Evolutionary conservation across 1,139 yeast species (phyloP), one percentile per base, ranked within the genome.

Genomic region (Wickerhamomyces sp.): DNA sequence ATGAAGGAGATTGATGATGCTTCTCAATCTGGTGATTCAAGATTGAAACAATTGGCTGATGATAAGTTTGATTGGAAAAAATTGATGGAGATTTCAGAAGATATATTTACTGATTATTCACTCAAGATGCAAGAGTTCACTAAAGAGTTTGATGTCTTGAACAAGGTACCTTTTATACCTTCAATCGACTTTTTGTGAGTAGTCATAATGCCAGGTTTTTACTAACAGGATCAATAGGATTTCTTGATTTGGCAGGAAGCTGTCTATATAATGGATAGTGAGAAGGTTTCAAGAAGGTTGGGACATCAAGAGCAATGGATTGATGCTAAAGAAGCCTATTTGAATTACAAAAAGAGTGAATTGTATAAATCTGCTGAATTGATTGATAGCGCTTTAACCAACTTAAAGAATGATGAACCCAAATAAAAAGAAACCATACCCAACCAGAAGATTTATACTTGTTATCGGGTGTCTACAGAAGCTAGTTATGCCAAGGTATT

Each of bases 171-270:
- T 27, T 13, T 41, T 5, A 18, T 23, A 36, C 48, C 40, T 42
- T 45, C n/a, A n/a, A 29, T 26, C 40, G 27, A 6, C 14, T 18
- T 29, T 39, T 34, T 38, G 37, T 34, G 41, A 23, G 14, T 31
- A 39, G n/a, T 45, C 45, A 48, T 47, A 5, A 18, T 5, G 23
- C 23, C 4, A 18, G 23, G 23, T 50, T 37, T 37, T 48, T 29
- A 44, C 44, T 43, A 39, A 44, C 44, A 9, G 13, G n/a, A 10
- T 15, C 15, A 14, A 31, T 15, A 58, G 58, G 52, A 58, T 29
- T 45, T 55, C 11, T 35, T 49, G 33, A 49, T 56, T 18, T 60
- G 64, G 63, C 60, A 59, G 43, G 65, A 60, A 39, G 40, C 59
- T 7, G 56, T 52, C 6, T 60, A 54, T 40, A 46, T 55, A 11